Base-by-base conservation (phyloP, 164 flowering plant species). In the Berberis vulgaris region DNA sequence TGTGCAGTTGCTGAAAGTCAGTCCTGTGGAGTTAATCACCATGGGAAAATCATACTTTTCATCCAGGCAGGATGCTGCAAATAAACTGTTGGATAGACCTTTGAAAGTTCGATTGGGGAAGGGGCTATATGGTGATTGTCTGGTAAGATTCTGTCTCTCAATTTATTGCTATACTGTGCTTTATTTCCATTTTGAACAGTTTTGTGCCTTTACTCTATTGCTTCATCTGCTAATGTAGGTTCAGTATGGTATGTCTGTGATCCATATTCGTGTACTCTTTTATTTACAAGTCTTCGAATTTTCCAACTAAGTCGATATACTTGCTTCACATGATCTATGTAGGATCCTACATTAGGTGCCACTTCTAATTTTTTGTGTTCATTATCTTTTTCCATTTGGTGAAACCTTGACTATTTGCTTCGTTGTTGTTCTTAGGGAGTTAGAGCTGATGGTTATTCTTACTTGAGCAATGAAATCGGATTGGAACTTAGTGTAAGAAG, bases 91-190 rank as follows among this genome's bases (percentile, higher is more conserved):
- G 64, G 79, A 78, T 59, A 86, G 83, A 58, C 72, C 78, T 72
- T 93, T 88, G 69, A 81, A 71, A 74, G 66, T 93, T 75, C 75
- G 78, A 43, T 60, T 93, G 66, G 98, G 98, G 44, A 78, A 83
- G 75, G 98, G 98, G 54, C 67, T 90, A 52, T 93, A 87, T 73
- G 98, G 98, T 54, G 89, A 88, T 61, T 93, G 98, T 73, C 78
- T 93, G 95, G 98, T 93, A 84, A 39, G 10, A 13, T 45, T 63
- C 45, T 61, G 5, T 50, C 47, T 49, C 12, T 6, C 60, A 10
- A 49, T 43, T 57, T 4, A 43, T 41, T 59, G 4, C 7, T 41
- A 13, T 8, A 50, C 1, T 52, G 2, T 54, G 5, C 0, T 46
- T 46, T 46, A 8, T 46, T 46, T 46, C 49, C 49, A 46, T 5